Conservation (phyloP, 31 red algal species). For the Odonthalia washingtoniensis region DNA sequence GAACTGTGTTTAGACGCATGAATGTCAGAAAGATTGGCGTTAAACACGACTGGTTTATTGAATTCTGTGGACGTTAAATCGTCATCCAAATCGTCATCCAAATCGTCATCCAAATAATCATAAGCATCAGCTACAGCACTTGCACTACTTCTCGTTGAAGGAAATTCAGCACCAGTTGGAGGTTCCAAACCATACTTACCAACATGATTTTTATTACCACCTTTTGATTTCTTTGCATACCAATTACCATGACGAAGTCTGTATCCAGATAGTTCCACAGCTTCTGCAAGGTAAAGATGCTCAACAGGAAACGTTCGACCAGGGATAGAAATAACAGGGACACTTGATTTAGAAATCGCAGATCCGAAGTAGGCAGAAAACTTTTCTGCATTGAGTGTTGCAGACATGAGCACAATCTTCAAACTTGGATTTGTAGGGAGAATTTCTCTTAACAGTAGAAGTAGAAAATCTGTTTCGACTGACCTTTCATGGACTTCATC, state of each 20-base stretch:
- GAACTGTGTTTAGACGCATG: background rate
- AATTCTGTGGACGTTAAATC: background rate
- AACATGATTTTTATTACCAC: background rate
- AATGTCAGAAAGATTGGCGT: background rate
- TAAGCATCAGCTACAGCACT: conserved; percentile 41
- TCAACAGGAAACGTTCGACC: conserved; percentile 86
- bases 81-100: background rate
- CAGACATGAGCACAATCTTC: conserved; percentile 88
- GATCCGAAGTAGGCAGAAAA: conserved; percentile 77
- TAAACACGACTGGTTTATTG: no score
- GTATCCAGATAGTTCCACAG: conserved; percentile 57
- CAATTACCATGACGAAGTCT: conserved; percentile 60
- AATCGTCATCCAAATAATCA: conserved; percentile 43
- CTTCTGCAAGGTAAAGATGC: conserved; percentile 79
- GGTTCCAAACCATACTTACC: conserved; percentile 26
- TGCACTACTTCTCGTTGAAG: conserved; percentile 21
- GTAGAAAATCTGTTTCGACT: conserved; percentile 88
- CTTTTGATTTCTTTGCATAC: conserved; percentile 50
- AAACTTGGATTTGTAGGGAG: conserved; percentile 9
- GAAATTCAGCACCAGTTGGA: background rate
- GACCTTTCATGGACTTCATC: conserved; percentile 99
- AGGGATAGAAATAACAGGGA: conserved; percentile 78
- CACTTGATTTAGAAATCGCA: background rate
- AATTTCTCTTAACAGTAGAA: conserved; percentile 76
- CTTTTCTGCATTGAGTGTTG: conserved; percentile 88